phyloP scores from a whole-genome alignment of 345 rosid species.

The Salix dunnii region DNA sequence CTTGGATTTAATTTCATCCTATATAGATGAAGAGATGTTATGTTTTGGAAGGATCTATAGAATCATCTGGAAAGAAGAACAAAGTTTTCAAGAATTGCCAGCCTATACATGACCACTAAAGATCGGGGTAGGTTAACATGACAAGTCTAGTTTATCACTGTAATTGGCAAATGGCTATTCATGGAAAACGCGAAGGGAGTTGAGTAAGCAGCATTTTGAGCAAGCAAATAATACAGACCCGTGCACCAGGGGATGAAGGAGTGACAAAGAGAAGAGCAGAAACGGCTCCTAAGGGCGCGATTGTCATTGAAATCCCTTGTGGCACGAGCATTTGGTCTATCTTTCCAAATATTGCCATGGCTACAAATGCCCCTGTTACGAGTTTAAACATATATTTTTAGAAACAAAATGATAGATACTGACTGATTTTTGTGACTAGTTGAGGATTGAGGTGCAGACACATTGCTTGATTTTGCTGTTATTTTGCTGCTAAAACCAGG shows the following conservation, averaged over 20 bases:
- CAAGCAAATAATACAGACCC: conserved; percentile 29
- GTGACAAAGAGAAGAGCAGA: conserved; percentile 70
- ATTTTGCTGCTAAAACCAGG: background rate
- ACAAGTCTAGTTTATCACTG: background rate
- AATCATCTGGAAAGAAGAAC: background rate
- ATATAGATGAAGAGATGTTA: background rate
- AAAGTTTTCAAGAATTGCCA: background rate
- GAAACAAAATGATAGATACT: background rate
- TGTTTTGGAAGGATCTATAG: background rate
- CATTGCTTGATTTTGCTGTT: conserved; percentile 14
- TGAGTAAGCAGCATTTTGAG: background rate
- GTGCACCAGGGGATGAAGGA: conserved; percentile 86
- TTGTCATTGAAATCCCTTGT: conserved; percentile 70
- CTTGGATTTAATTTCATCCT: background rate
- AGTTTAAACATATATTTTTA: background rate
- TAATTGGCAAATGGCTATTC: too few relatives aligned
- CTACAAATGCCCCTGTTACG: conserved; percentile 78
- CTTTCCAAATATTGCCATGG: conserved; percentile 89
- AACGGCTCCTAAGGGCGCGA: conserved; percentile 92
- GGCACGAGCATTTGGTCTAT: conserved; percentile 70
- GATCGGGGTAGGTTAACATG: background rate
- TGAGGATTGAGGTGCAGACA: conserved; percentile 45
- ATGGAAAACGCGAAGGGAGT: too few relatives aligned
- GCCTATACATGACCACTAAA: background rate
- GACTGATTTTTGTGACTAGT: too few relatives aligned